A percentile compares a stretch with the other conserved stretches of the same genome.
These are phyloP conservation scores for Phialophora verrucosa DNA, from an alignment of 2,329 filamentous ascomycete genomes.

Conservation along the genomic window DNA sequence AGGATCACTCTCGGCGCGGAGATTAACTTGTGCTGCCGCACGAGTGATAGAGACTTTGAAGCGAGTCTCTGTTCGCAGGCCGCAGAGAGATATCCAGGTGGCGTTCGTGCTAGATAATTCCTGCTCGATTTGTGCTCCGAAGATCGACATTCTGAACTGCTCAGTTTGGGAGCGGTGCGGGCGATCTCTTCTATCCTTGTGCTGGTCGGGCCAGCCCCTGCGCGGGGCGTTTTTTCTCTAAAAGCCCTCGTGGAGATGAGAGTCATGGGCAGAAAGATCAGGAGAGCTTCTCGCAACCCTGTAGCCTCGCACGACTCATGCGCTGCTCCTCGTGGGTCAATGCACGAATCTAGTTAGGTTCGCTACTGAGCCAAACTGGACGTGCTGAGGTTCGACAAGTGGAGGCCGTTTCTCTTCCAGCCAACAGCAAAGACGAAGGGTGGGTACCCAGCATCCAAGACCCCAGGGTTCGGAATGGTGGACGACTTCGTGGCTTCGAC, in stretches of 20 bases:
- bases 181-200: background rate
- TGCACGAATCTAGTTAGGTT: background rate
- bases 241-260: background rate
- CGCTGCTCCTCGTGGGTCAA: background rate
- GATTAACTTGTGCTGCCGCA: background rate
- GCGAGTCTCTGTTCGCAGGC: background rate
- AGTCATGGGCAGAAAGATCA: background rate
- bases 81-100: background rate
- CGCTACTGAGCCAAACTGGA: background rate
- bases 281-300: background rate
- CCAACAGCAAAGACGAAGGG: background rate
- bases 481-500: conserved; percentile 6
- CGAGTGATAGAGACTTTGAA: background rate
- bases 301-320: background rate
- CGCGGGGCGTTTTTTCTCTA: background rate
- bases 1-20: background rate
- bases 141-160: background rate
- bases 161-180: background rate
- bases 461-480: conserved; percentile 2
- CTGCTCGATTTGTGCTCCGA: background rate
- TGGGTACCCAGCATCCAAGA: background rate
- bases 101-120: background rate
- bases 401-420: background rate
- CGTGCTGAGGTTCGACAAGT: background rate
- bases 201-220: background rate